Conservation (phyloP, 768 basidiomycete species). For the Coprinellus micaceus region DNA sequence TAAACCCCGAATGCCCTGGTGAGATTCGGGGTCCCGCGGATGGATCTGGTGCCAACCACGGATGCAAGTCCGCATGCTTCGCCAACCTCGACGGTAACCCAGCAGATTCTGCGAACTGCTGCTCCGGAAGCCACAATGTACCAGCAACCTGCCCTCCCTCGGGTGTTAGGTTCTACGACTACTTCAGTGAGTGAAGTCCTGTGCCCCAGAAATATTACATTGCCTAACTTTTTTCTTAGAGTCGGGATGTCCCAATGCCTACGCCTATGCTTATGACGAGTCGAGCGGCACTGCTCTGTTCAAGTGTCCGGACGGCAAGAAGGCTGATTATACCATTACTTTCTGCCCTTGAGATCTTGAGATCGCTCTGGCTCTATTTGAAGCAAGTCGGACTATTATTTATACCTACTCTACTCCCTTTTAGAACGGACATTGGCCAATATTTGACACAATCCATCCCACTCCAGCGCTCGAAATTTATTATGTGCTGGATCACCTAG, state of each 20-base stretch:
- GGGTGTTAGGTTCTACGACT: constrained; percentile 33
- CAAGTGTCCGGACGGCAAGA: constrained; percentile 39
- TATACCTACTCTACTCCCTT: too few species aligned
- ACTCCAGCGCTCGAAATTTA: too few species aligned
- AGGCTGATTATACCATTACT: constrained; percentile 47
- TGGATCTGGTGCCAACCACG: constrained; percentile 48
- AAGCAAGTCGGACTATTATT: too few species aligned
- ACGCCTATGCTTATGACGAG: constrained; percentile 58
- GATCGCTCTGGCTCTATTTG: too few species aligned
- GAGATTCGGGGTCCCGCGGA: constrained; percentile 51
- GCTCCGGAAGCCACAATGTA: constrained; percentile 51
- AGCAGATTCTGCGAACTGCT: constrained; percentile 61
- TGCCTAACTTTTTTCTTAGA: constrained; percentile 18
- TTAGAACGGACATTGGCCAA: too few species aligned
- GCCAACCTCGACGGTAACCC: constrained; percentile 42
- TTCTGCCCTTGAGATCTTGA: constrained; percentile 38
- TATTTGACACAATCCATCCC: too few species aligned
- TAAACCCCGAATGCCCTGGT: constrained; percentile 54
- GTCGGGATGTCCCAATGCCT: constrained; percentile 42
- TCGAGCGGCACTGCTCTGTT: constrained; percentile 46
- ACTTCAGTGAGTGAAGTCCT: constrained; percentile 27
- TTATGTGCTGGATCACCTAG: too few species aligned
- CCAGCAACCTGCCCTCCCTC: constrained; percentile 54
- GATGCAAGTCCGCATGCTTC: constrained; percentile 58
- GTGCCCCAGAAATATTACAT: neutral